Evolutionary conservation across 176 grass and related monocot genomes (phyloP), one percentile per base, ranked within the genome.

Genomic region (Carex parvula): DNA sequence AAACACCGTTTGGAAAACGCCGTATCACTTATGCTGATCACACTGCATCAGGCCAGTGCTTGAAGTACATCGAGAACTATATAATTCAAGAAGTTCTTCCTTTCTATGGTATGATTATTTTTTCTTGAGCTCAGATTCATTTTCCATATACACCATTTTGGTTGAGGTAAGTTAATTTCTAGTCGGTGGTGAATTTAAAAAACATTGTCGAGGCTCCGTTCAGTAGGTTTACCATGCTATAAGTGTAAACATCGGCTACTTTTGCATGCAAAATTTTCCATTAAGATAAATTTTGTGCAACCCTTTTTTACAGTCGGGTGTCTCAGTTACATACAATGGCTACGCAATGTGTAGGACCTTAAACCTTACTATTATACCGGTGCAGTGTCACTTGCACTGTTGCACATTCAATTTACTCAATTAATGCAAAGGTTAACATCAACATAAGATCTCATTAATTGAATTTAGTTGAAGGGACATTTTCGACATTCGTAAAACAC

Each of bases 11-110:
- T 70, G 94, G 92, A 2, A 20, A 80, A 1, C 92, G 92, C 44
- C 29, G 13, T 1, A 85, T 97, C 14, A 91, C 87, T 7, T 97
- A 97, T 81, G 92, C 89, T 26, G 94, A 97, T 80, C 90, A 94
- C 58, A 92, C 94, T 9, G 94, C 92, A 13, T 91, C 94, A 54
- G 94, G 92, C 54, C 86, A 78, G 29, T 82, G 87, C 87, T 81
- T 97, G n/a, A 82, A 81, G 0, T 91, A 89, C 85, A 72, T 97
- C 39, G 94, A 97, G 74, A 88, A 97, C 26, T 97, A 92, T 64
- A 62, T 97, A 82, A 33, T 90, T 50, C 83, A 85, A 32, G 79
- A 92, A 60, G 90, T 94, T 71, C 94, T 97, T 76, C 94, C 94
- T 18, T 83, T 82, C 79, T 97, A 97, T 35, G 94, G 95, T 97